Evolutionary conservation across 768 basidiomycete species (phyloP).

Genomic region (Boletellus emodensis): DNA sequence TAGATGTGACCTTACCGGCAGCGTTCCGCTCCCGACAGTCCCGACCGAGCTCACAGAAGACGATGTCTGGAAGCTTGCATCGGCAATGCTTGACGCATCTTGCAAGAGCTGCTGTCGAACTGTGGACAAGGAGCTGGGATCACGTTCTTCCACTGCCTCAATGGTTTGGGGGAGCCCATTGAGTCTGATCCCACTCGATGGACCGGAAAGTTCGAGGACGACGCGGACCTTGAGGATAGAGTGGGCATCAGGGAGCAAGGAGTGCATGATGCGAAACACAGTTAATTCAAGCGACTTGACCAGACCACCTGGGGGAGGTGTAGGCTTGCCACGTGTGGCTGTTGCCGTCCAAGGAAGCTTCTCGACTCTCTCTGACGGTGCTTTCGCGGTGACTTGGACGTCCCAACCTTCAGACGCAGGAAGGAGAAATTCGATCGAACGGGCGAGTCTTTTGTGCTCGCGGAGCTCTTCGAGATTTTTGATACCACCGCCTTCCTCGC

Average conservation of each 20-base stretch:
- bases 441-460: slow-evolving; percentile 65
- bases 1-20: slow-evolving; percentile 31
- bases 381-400: slow-evolving; percentile 71
- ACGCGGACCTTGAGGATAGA: slow-evolving; percentile 78
- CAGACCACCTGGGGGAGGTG: slow-evolving; percentile 25
- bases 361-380: slow-evolving; percentile 68
- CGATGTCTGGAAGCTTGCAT: slow-evolving; percentile 62
- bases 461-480: slow-evolving; percentile 64
- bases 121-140: slow-evolving; percentile 48
- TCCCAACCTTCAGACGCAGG: slow-evolving; percentile 83
- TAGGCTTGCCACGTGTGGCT: slow-evolving; percentile 45
- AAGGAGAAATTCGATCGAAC: slow-evolving; percentile 78
- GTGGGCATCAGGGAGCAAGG: slow-evolving; percentile 65
- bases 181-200: slow-evolving; percentile 73
- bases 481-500: slow-evolving; percentile 16
- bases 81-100: slow-evolving; percentile 66
- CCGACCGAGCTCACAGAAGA: slow-evolving; percentile 54
- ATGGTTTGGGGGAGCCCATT: slow-evolving; percentile 80
- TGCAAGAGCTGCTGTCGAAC: slow-evolving; percentile 51
- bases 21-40: slow-evolving; percentile 40
- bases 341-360: slow-evolving; percentile 68
- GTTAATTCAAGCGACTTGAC: slow-evolving; percentile 46
- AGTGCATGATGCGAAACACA: slow-evolving; percentile 68
- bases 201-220: slow-evolving; percentile 74
- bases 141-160: slow-evolving; percentile 60